Evolutionary conservation across 2,329 filamentous ascomycete species (phyloP).

Genomic region (Chaetomiaceae sp.): DNA sequence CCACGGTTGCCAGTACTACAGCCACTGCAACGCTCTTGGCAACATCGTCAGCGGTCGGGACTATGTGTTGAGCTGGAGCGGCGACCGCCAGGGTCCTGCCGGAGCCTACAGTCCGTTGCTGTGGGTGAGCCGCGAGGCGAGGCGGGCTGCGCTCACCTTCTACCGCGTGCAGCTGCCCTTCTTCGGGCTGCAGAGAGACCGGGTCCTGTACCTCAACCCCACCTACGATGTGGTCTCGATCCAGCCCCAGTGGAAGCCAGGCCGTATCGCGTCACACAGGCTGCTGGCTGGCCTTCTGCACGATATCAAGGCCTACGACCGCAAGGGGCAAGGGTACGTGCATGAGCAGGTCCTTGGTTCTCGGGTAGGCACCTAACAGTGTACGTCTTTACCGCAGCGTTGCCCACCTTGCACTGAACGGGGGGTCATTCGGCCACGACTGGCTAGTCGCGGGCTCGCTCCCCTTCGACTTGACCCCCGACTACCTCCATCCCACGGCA

Average conservation of each 20-base stretch:
- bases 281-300: constrained; percentile 13
- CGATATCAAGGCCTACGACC: constrained; percentile 17
- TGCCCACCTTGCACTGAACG: background rate
- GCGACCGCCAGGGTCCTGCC: background rate
- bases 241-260: background rate
- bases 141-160: constrained; percentile 8
- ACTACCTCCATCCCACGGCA: constrained; percentile 7
- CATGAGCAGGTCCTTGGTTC: background rate
- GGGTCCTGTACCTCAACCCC: constrained; percentile 12
- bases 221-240: constrained; percentile 11
- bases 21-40: background rate
- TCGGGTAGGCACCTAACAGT: background rate
- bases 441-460: background rate
- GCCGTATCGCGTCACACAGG: background rate
- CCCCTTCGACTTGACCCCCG: background rate
- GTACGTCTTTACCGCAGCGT: background rate
- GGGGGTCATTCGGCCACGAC: background rate
- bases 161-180: constrained; percentile 11
- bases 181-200: background rate
- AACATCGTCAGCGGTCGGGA: background rate
- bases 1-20: background rate
- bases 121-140: constrained; percentile 13
- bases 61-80: background rate
- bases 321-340: constrained; percentile 13
- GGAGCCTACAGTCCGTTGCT: background rate